phyloP scores from a whole-genome alignment of 1,284 basidiomycete species.

The Trametes sp. region DNA sequence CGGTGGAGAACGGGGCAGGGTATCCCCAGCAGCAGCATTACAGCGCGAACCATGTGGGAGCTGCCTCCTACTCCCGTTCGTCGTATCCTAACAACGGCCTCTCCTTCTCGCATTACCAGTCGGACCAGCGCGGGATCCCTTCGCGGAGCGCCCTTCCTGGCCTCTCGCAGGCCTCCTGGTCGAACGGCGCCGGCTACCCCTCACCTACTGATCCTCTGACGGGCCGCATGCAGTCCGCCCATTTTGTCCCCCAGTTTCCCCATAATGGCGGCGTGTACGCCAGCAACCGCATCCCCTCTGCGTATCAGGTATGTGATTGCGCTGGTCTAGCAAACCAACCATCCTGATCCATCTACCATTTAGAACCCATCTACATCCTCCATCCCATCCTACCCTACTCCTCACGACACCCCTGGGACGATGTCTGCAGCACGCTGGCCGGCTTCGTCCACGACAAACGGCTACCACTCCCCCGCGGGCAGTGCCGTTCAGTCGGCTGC shows the following conservation, averaged over 20 bases:
- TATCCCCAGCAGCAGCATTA: slow-evolving; percentile 33
- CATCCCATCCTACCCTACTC: slow-evolving; percentile 17
- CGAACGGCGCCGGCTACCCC: slow-evolving; percentile 27
- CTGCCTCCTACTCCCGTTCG: slow-evolving; percentile 28
- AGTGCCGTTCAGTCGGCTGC: slow-evolving; percentile 34
- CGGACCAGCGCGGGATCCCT: slow-evolving; percentile 32
- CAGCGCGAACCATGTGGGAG: slow-evolving; percentile 19
- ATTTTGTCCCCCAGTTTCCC: slow-evolving; percentile 27
- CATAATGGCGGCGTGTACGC: slow-evolving; percentile 25
- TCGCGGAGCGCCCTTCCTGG: slow-evolving; percentile 21
- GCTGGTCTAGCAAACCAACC: no score
- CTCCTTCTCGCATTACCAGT: slow-evolving; percentile 33
- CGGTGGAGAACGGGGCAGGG: slow-evolving; percentile 27
- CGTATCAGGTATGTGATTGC: slow-evolving; percentile 28
- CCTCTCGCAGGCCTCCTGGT: slow-evolving; percentile 13
- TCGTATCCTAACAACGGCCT: slow-evolving; percentile 28
- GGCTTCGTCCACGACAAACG: slow-evolving; percentile 20
- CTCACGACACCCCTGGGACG: slow-evolving; percentile 10
- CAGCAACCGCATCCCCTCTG: slow-evolving; percentile 22
- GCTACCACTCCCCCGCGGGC: slow-evolving; percentile 23
- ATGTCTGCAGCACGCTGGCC: slow-evolving; percentile 27
- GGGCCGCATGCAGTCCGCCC: slow-evolving; percentile 23
- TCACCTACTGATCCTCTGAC: slow-evolving; percentile 19
- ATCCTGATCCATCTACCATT: not conserved
- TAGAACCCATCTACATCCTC: slow-evolving; percentile 20